Evolutionary conservation across 805 yeast species (phyloP).

Genomic region (Kregervanrija pseudodelftensis): DNA sequence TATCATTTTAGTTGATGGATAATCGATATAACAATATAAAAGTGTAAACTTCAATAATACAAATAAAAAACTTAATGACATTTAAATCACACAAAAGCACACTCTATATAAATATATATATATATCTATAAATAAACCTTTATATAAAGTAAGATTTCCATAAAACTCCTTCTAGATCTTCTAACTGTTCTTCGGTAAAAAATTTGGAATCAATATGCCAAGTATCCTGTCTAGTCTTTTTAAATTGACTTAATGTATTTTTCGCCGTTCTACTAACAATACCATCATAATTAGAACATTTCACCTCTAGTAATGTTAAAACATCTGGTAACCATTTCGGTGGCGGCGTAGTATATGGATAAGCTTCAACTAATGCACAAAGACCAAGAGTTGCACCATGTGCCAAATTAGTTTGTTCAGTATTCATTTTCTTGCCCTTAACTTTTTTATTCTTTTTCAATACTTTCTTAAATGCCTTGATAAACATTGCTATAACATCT

Average conservation of each 20-base stretch:
- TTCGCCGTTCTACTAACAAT: constrained; percentile 79
- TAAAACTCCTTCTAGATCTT: constrained; percentile 88
- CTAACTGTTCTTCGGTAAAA: constrained; percentile 72
- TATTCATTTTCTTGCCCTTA: constrained; percentile 29
- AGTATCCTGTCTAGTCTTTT: constrained; percentile 87
- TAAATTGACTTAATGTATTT: constrained; percentile 71
- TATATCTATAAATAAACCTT: background rate
- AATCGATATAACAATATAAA: background rate
- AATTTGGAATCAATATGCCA: constrained; percentile 85
- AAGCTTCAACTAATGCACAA: constrained; percentile 83
- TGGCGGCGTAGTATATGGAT: constrained; percentile 85
- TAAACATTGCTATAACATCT: constrained; percentile 34
- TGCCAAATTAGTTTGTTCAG: constrained; percentile 38
- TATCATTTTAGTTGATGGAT: constrained; percentile 41
- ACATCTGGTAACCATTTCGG: constrained; percentile 83
- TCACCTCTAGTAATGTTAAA: constrained; percentile 60
- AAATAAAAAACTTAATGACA: background rate
- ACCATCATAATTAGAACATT: constrained; percentile 69
- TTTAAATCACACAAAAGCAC: background rate
- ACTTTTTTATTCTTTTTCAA: constrained; percentile 29
- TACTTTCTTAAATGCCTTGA: constrained; percentile 36
- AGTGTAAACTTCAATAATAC: background rate
- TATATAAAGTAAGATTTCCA: constrained; percentile 89
- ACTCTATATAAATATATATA: background rate
- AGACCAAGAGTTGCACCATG: constrained; percentile 88